Evolutionary conservation across 495 filamentous ascomycete species (phyloP), one percentile per base, ranked within the genome.

Genomic region (Bryoglossum gracile): DNA sequence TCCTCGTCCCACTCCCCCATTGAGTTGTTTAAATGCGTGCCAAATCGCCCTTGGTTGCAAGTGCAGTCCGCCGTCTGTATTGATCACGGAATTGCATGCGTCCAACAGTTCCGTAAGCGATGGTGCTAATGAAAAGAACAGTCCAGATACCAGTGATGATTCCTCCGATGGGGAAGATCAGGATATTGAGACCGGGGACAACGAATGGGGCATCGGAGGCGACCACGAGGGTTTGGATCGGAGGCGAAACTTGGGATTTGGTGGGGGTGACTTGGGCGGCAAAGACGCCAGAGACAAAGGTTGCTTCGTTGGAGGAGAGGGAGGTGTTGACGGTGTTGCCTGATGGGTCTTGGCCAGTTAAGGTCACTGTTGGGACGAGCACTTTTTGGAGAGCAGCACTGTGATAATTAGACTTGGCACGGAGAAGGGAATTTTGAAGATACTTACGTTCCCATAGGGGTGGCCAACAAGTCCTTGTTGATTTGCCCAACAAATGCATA

Each of bases 221-320:
- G 4, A 68, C 62, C 21, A 66, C 58, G 13, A 65, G 55, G 13
- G 59, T 54, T 13, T 64, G 53, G 34, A 66, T 65, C 6, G 66
- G 42, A 49, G 35, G 30, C 5, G 41, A 14, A 16, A 51, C 42
- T 28, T 69, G 54, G 17, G 68, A 63, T 33, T 69, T 59, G 19
- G 73, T 63, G 0, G 78, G 70, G 6, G 44, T 46, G 30, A 55
- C 46, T 14, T 34, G 23, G 22, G 35, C 39, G 3, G 57, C 34
- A 55, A 89, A 86, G 39, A 82, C 72, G 23, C 85, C 85, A 18
- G 70, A 71, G 35, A 89, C 76, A 42, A 88, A 89, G 8, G 74
- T 78, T 16, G 83, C 79, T 55, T 82, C 77, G 63, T 78, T 74
- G 13, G 73, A 71, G 6, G 81, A 78, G 18, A 88, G 75, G 24